phyloP scores from a whole-genome alignment of 176 grass and related monocot genomes.

The Saccharum officinarum region DNA sequence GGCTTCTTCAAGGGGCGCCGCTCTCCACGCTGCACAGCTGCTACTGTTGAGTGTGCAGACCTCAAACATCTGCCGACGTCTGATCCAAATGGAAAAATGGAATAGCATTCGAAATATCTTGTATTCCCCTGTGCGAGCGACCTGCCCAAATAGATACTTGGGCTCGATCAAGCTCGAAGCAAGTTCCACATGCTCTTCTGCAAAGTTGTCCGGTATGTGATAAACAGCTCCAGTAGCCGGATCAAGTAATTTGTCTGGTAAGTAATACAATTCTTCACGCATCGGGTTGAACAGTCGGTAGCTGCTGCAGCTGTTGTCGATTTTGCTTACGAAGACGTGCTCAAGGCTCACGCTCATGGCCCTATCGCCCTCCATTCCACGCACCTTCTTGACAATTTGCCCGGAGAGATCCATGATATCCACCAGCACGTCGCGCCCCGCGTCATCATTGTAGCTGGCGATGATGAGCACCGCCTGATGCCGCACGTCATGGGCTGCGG shows the following conservation, averaged over 20 bases:
- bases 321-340: not conserved
- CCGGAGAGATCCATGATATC: conserved; percentile 17
- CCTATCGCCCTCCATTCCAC: not conserved
- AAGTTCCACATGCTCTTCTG: not conserved
- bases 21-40: not conserved
- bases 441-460: not conserved
- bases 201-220: not conserved
- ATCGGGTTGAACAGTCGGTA: not conserved
- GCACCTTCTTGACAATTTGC: not conserved
- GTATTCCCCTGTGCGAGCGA: conserved; percentile 14
- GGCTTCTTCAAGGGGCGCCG: too few species aligned
- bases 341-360: not conserved
- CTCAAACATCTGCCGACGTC: not conserved
- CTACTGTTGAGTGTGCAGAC: conserved; percentile 1
- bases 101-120: conserved; percentile 23
- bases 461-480: not conserved
- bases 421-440: not conserved
- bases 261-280: not conserved
- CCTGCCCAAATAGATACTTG: conserved; percentile 23
- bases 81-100: not conserved
- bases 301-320: not conserved
- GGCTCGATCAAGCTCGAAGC: not conserved
- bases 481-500: not conserved
- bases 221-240: not conserved
- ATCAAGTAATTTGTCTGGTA: not conserved